These are phyloP conservation scores for Clarireedia monteithiana DNA, from an alignment of 2,329 filamentous ascomycete genomes.

Conservation along the genomic window DNA sequence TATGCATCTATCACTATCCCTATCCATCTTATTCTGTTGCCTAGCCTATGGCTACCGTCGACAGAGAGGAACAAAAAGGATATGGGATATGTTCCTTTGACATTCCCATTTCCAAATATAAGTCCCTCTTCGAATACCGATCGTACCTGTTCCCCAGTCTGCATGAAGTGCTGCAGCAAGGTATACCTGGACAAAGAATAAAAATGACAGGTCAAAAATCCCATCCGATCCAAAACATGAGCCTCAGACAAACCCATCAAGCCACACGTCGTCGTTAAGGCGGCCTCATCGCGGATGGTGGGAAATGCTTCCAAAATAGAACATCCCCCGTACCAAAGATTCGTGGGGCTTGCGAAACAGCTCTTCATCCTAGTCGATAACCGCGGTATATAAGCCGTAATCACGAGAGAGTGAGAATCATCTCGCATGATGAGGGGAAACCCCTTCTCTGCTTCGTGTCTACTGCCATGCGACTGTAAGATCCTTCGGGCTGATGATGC, in stretches of 20 bases:
- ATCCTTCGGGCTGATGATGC: not conserved
- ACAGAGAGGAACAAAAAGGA: not conserved
- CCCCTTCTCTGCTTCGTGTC: not conserved
- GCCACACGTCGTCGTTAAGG: slow-evolving; percentile 4
- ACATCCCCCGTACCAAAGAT: not conserved
- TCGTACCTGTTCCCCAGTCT: not conserved
- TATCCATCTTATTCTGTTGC: slow-evolving; percentile 3
- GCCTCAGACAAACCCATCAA: not conserved
- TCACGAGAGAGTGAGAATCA: not conserved
- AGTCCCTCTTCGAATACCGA: not conserved
- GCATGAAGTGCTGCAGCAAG: slow-evolving; percentile 8
- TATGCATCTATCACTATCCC: not conserved
- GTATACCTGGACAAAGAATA: not conserved
- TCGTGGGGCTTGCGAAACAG: not conserved
- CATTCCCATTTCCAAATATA: slow-evolving; percentile 5
- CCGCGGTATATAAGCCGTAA: not conserved
- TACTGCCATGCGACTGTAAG: not conserved
- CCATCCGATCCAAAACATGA: not conserved
- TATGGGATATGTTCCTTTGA: not conserved
- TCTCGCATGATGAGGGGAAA: not conserved
- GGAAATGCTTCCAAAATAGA: not conserved
- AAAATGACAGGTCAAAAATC: slow-evolving; percentile 9
- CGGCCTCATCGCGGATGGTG: not conserved
- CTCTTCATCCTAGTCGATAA: not conserved
- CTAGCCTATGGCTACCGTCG: not conserved